Evolutionary conservation across 495 filamentous ascomycete species (phyloP).

Genomic region (Neurospora sp.): DNA sequence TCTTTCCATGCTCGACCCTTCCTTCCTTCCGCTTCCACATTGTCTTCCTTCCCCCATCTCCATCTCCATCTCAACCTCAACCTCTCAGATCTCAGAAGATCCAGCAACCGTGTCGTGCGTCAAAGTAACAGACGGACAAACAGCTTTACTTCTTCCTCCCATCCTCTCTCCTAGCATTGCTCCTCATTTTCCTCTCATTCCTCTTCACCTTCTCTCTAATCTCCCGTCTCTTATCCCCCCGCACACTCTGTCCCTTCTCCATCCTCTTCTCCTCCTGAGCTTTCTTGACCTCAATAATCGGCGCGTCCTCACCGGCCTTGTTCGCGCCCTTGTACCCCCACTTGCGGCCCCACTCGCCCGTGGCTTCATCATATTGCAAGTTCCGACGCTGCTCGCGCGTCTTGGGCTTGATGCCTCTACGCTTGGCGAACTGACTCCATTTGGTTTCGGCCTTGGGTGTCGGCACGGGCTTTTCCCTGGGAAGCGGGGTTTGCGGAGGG

Average conservation of each 20-base stretch:
- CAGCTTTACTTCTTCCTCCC: constrained; percentile 23
- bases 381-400: constrained; percentile 53
- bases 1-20: neutral
- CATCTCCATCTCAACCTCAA: neutral
- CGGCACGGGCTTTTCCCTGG: constrained; percentile 85
- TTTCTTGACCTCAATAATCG: constrained; percentile 85
- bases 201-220: constrained; percentile 53
- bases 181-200: constrained; percentile 59
- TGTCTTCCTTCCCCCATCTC: neutral
- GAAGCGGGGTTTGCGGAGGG: constrained; percentile 52
- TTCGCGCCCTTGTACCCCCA: constrained; percentile 90
- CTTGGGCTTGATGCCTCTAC: constrained; percentile 87
- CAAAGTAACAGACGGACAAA: no score
- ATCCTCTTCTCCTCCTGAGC: constrained; percentile 45
- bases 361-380: constrained; percentile 72
- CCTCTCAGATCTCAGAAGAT: no score
- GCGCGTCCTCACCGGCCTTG: constrained; percentile 53
- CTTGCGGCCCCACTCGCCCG: constrained; percentile 77
- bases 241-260: constrained; percentile 42
- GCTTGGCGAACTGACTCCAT: constrained; percentile 90
- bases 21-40: neutral
- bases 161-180: constrained; percentile 48
- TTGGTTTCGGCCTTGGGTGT: constrained; percentile 70
- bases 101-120: no score
- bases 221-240: constrained; percentile 53